Conservation (phyloP, 352 stramenopile species). For the Pythium apleroticum region DNA sequence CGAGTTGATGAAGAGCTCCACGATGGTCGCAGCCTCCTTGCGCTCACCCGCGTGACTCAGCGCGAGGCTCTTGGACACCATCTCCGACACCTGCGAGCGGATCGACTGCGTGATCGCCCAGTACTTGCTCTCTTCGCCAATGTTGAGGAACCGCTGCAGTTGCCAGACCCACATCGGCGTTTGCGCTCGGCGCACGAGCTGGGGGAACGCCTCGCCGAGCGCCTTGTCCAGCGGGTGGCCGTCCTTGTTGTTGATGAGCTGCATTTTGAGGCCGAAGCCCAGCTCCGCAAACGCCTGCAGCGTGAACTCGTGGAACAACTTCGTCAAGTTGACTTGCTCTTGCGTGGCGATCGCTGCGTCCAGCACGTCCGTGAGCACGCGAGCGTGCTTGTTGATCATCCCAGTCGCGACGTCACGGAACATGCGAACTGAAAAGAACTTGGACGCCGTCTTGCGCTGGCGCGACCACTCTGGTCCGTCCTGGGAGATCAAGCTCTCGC, state of each 20-base stretch:
- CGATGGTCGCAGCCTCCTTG: constrained; percentile 16
- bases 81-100: constrained; percentile 12
- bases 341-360: neutral
- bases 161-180: constrained; percentile 22
- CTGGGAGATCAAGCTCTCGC: constrained; percentile 20
- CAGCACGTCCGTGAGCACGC: constrained; percentile 6
- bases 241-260: constrained; percentile 10
- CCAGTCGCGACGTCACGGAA: constrained; percentile 9
- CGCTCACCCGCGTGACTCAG: neutral
- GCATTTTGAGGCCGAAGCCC: constrained; percentile 26
- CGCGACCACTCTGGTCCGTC: constrained; percentile 21
- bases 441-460: constrained; percentile 22
- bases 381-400: constrained; percentile 21
- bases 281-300: constrained; percentile 31
- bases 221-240: constrained; percentile 15
- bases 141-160: constrained; percentile 15
- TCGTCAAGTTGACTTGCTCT: constrained; percentile 16
- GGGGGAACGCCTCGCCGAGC: constrained; percentile 6
- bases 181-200: constrained; percentile 18
- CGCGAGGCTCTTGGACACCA: constrained; percentile 16
- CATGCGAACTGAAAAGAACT: constrained; percentile 19
- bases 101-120: constrained; percentile 8
- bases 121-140: constrained; percentile 17
- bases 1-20: constrained; percentile 27
- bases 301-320: constrained; percentile 27